phyloP scores from a whole-genome alignment of 768 basidiomycete species.

The Kwoniella dendrophila region DNA sequence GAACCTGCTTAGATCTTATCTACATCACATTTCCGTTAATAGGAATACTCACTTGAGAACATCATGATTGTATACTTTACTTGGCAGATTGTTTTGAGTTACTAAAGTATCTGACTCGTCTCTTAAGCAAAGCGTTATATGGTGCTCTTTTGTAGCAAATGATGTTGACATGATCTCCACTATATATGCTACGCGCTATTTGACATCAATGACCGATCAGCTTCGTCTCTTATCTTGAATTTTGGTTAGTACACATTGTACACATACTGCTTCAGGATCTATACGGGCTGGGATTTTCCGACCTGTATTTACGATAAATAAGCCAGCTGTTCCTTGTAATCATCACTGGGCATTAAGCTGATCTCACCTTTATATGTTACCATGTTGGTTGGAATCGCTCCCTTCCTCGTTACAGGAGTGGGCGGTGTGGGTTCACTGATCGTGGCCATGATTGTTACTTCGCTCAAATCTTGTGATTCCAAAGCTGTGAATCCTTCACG shows the following conservation, averaged over 20 bases:
- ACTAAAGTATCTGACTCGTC: conserved; percentile 49
- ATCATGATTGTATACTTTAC: conserved; percentile 43
- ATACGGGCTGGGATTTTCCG: conserved; percentile 43
- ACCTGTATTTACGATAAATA: conserved; percentile 23
- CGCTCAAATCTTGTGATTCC: no score
- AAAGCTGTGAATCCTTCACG: no score
- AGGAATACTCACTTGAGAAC: conserved; percentile 36
- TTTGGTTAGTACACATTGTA: not conserved
- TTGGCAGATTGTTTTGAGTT: conserved; percentile 49
- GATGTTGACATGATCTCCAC: conserved; percentile 49
- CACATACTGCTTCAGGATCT: conserved; percentile 47
- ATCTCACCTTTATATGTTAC: conserved; percentile 43
- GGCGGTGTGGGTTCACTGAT: conserved; percentile 11
- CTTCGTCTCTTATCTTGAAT: not conserved
- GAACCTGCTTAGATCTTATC: no score
- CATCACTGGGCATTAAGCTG: not conserved
- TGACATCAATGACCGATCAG: conserved; percentile 1
- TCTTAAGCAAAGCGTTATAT: conserved; percentile 48
- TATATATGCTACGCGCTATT: conserved; percentile 41
- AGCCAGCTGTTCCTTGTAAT: conserved; percentile 8
- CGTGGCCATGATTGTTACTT: no score
- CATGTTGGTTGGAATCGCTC: conserved; percentile 46
- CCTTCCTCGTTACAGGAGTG: conserved; percentile 26
- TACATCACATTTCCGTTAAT: no score
- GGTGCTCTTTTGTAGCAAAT: conserved; percentile 47